phyloP scores from a whole-genome alignment of 192 early-diverging fungal genomes.

The Funneliformis mosseae region DNA sequence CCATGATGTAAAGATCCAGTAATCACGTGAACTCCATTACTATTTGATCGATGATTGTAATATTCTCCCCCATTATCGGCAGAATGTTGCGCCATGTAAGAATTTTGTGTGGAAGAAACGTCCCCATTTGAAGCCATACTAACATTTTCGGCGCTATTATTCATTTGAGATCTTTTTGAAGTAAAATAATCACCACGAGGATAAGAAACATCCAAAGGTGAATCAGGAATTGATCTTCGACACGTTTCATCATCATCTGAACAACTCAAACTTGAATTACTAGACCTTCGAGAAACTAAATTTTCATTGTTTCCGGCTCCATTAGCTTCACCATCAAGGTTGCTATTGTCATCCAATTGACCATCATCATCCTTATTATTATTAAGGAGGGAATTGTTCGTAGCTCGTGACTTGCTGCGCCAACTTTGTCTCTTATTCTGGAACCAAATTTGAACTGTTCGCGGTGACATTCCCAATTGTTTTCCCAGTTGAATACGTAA shows the following conservation, averaged over 20 bases:
- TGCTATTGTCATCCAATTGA: not conserved
- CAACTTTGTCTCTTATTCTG: conserved; percentile 88
- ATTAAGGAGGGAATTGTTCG: not conserved
- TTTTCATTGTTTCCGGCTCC: not conserved
- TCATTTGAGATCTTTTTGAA: not conserved
- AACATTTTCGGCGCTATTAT: conserved; percentile 1
- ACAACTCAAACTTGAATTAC: conserved; percentile 22
- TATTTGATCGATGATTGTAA: not conserved
- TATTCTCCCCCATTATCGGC: not conserved
- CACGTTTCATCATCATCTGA: conserved; percentile 10
- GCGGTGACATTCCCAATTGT: conserved; percentile 84
- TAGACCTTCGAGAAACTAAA: not conserved
- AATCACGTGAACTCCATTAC: not conserved
- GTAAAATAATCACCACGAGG: conserved; percentile 13
- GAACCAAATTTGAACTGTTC: conserved; percentile 97
- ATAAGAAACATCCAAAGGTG: not conserved
- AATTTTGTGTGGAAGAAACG: not conserved
- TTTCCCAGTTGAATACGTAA: conserved; percentile 75
- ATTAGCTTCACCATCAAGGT: not conserved
- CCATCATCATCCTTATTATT: not conserved
- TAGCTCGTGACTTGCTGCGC: conserved; percentile 14
- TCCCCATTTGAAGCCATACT: no score
- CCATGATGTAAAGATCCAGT: not conserved
- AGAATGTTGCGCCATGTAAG: not conserved
- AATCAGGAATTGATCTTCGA: conserved; percentile 9